phyloP scores from a whole-genome alignment of 2,329 filamentous ascomycete species.

The Sporothrix phasma region DNA sequence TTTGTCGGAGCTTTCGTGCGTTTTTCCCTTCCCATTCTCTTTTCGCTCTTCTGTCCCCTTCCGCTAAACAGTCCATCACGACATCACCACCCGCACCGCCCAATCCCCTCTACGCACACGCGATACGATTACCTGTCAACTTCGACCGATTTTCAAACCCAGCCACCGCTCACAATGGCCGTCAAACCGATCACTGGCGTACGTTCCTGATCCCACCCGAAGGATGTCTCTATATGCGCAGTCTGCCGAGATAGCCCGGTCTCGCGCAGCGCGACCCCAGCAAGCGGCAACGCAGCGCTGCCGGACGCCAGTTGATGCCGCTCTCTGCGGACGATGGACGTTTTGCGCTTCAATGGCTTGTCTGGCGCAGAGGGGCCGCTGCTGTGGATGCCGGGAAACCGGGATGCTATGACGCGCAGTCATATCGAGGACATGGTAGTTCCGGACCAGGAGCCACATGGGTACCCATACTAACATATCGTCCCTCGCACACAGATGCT shows the following conservation, averaged over 20 bases:
- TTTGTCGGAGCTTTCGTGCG: constrained; percentile 17
- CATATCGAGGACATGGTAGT: background rate
- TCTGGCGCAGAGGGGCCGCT: background rate
- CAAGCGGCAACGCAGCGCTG: background rate
- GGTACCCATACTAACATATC: constrained; percentile 5
- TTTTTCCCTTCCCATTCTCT: constrained; percentile 16
- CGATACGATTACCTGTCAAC: background rate
- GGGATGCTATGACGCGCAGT: background rate
- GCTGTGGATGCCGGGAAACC: background rate
- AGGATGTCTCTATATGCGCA: background rate
- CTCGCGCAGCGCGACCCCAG: background rate
- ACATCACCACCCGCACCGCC: background rate
- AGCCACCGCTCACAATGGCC: constrained; percentile 37
- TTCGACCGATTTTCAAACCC: background rate
- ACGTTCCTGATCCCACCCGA: constrained; percentile 28
- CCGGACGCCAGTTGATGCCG: background rate
- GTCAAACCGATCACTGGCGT: constrained; percentile 50
- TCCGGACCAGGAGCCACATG: background rate
- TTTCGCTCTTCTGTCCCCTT: constrained; percentile 1
- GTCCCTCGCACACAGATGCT: constrained; percentile 40
- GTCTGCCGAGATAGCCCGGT: background rate
- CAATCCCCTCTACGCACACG: constrained; percentile 4
- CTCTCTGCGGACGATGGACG: background rate
- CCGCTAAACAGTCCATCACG: background rate
- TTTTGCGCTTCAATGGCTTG: background rate